Evolutionary conservation across 768 basidiomycete genomes (phyloP).

Genomic region (Lactarius sanguifluus): DNA sequence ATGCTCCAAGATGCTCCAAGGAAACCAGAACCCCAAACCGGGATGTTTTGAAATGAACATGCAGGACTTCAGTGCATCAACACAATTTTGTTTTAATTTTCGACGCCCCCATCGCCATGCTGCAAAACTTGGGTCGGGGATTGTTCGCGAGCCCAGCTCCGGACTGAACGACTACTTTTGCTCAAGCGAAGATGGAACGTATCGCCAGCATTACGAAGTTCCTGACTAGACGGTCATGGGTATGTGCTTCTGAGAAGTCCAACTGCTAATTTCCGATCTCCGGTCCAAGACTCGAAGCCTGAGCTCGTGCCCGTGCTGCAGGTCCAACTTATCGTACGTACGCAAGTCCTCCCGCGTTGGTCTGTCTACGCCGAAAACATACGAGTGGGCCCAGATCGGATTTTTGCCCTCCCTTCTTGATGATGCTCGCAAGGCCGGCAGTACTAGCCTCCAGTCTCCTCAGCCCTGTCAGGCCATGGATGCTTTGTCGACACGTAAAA

Average conservation of each 20-base stretch:
- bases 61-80: background rate
- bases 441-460: background rate
- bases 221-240: background rate
- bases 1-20: no score
- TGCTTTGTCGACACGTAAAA: background rate
- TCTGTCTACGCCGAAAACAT: background rate
- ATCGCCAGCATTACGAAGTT: background rate
- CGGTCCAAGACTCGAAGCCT: background rate
- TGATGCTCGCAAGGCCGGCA: background rate
- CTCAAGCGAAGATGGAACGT: constrained; percentile 1
- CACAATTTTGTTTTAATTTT: background rate
- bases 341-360: background rate
- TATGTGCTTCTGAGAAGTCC: background rate
- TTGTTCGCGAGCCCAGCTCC: background rate
- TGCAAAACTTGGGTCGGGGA: background rate
- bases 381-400: background rate
- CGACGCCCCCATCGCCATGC: background rate
- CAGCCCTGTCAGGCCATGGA: background rate
- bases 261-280: background rate
- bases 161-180: background rate
- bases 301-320: background rate
- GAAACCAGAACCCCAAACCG: background rate
- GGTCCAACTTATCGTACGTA: background rate
- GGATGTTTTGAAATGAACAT: background rate
- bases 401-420: background rate